Conservation (phyloP, 2,329 filamentous ascomycete genomes). For the Cercospora nicotianae region DNA sequence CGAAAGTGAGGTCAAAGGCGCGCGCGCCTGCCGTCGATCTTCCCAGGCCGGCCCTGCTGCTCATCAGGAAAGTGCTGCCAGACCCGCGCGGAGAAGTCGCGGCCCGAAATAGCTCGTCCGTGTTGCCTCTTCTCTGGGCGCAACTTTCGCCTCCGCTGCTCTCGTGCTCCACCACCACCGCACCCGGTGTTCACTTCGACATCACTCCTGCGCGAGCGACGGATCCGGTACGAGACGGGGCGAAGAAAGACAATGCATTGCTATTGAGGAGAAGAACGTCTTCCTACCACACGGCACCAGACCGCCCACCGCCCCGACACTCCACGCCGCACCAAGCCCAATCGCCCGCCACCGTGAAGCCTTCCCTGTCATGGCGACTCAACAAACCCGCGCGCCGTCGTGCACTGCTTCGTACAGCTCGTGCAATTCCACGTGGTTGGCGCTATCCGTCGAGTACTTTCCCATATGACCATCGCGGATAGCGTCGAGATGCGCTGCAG, state of each 20-base stretch:
- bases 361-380: not conserved
- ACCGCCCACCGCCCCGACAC: not conserved
- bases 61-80: not conserved
- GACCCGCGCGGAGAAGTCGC: slow-evolving; percentile 4
- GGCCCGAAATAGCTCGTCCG: not conserved
- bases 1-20: slow-evolving; percentile 3
- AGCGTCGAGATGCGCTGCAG: slow-evolving; percentile 32
- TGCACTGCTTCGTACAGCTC: slow-evolving; percentile 14
- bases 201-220: not conserved
- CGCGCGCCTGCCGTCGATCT: not conserved
- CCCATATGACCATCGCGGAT: slow-evolving; percentile 22
- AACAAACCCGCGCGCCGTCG: not conserved
- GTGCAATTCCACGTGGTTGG: slow-evolving; percentile 33
- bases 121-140: not conserved
- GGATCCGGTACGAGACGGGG: not conserved
- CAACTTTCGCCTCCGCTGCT: not conserved
- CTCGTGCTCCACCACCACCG: not conserved
- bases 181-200: not conserved
- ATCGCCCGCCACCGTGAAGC: not conserved
- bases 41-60: not conserved
- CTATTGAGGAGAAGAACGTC: not conserved
- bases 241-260: not conserved
- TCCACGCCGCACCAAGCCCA: not conserved
- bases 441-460: slow-evolving; percentile 41
- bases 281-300: not conserved